Evolutionary conservation across 2,329 filamentous ascomycete species (phyloP).

Genomic region (Microascus cirrosus): DNA sequence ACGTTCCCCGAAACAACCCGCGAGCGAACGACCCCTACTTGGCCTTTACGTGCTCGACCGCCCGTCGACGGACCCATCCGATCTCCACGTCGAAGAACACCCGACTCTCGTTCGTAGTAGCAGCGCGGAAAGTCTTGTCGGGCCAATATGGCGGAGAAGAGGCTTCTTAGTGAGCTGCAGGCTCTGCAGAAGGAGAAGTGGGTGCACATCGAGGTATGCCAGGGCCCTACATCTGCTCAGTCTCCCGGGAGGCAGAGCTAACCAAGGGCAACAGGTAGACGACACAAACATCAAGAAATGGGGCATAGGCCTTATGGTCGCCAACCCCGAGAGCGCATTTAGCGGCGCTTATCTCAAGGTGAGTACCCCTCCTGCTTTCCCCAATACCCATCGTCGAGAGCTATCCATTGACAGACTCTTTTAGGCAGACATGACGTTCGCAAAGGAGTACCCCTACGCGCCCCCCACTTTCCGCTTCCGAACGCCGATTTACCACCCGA

Average conservation of each 20-base stretch:
- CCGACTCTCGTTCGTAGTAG: not conserved
- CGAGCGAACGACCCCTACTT: not conserved
- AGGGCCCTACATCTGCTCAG: not conserved
- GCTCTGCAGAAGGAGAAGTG: constrained; percentile 80
- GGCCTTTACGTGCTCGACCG: not conserved
- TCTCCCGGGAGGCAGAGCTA: not conserved
- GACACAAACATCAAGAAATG: constrained; percentile 80
- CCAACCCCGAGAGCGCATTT: constrained; percentile 86
- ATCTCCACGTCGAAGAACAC: not conserved
- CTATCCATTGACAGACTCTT: not conserved
- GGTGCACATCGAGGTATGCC: constrained; percentile 73
- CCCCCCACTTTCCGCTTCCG: constrained; percentile 84
- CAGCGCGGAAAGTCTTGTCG: not conserved
- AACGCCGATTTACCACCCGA: constrained; percentile 72
- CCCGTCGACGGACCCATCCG: not conserved
- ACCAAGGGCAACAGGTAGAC: constrained; percentile 41
- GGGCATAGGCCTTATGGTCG: constrained; percentile 79
- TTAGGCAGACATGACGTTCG: constrained; percentile 75
- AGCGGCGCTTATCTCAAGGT: constrained; percentile 85
- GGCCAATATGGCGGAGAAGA: constrained; percentile 46
- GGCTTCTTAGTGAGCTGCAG: constrained; percentile 83
- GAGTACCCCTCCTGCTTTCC: constrained; percentile 9
- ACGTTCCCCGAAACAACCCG: not conserved
- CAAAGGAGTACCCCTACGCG: constrained; percentile 76
- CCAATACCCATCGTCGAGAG: not conserved